Conservation (phyloP, 139 green algal genomes). For the Volvox africanus region DNA sequence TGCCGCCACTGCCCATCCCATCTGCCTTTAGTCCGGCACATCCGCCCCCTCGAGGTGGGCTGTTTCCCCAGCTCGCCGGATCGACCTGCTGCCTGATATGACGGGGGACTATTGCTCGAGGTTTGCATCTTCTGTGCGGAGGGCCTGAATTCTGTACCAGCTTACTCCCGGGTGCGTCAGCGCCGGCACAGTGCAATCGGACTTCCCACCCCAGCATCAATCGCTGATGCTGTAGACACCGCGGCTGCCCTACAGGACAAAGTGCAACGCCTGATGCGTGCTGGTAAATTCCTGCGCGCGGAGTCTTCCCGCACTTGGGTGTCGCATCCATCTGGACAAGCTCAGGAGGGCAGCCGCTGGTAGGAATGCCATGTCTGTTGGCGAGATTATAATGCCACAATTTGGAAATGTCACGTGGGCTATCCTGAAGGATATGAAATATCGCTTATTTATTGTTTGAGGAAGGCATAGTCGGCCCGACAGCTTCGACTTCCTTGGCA, state of each 20-base stretch:
- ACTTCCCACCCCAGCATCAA: background rate
- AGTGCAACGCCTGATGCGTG: background rate
- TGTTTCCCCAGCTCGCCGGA: conserved; percentile 7
- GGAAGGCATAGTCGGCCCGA: too few relatives aligned
- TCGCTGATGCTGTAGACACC: background rate
- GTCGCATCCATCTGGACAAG: background rate
- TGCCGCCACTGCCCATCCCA: background rate
- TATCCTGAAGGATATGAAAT: too few relatives aligned
- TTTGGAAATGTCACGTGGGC: too few relatives aligned
- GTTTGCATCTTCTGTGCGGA: background rate
- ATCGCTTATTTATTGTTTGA: too few relatives aligned
- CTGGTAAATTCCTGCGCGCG: background rate
- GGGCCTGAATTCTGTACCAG: background rate
- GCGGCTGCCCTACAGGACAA: background rate
- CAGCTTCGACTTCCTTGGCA: too few relatives aligned
- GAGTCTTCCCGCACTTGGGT: too few relatives aligned
- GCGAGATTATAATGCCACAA: background rate
- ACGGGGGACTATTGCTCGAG: background rate
- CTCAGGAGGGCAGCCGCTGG: background rate
- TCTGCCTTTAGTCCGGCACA: background rate
- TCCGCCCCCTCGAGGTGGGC: background rate
- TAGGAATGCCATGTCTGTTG: background rate
- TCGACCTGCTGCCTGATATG: background rate
- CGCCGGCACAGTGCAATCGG: background rate
- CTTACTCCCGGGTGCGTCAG: background rate